A percentile compares a stretch with the other conserved stretches of the same genome.
Evolutionary conservation across 2,329 filamentous ascomycete species (phyloP).

Genomic region (Trichophyton verrucosum): DNA sequence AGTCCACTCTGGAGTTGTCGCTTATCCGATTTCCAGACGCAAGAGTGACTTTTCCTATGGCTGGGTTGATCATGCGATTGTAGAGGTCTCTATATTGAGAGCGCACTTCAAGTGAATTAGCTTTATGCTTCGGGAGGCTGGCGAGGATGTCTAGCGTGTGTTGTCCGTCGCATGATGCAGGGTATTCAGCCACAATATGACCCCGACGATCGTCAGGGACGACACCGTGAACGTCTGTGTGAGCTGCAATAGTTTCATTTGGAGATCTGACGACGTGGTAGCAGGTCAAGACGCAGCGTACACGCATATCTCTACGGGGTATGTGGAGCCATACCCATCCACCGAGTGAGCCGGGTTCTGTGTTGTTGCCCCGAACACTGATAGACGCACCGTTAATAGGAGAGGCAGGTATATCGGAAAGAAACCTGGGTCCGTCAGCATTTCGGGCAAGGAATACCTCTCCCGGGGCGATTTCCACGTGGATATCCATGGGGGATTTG

Average conservation of each 20-base stretch:
- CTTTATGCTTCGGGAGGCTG: not conserved
- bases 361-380: not conserved
- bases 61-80: not conserved
- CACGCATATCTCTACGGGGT: not conserved
- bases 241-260: not conserved
- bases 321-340: slow-evolving; percentile 5
- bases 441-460: not conserved
- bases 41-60: not conserved
- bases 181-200: slow-evolving; percentile 2
- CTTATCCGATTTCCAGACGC: not conserved
- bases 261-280: slow-evolving; percentile 5
- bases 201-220: not conserved
- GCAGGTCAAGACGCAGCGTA: slow-evolving; percentile 2
- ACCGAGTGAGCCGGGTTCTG: slow-evolving; percentile 2
- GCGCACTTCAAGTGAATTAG: not conserved
- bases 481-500: not conserved
- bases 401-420: not conserved
- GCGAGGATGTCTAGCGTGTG: not conserved
- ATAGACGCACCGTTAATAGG: slow-evolving; percentile 5
- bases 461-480: not conserved
- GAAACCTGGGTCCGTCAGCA: not conserved
- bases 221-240: slow-evolving; percentile 4
- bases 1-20: not conserved
- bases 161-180: not conserved
- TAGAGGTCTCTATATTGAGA: not conserved